Evolutionary conservation across 257 asterid species (phyloP), one percentile per base, ranked within the genome.

Genomic region (Jacaranda mimosifolia): DNA sequence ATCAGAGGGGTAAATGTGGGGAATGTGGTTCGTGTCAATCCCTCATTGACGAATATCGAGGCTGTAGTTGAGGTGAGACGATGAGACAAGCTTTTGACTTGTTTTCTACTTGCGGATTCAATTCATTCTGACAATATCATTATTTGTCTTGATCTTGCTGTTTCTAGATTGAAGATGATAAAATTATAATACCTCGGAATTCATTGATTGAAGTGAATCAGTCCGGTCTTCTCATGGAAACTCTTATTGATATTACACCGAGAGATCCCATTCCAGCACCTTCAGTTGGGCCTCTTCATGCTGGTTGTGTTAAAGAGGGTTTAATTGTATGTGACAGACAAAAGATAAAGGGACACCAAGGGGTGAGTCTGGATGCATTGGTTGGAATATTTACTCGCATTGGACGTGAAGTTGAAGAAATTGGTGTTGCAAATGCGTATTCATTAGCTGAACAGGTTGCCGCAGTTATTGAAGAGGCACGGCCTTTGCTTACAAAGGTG

Each of bases 161-260:
- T 79, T 81, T 81, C 70, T 76, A 93, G 99, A 89, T 96, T 85
- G 97, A 90, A 63, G 99, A 96, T 86, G 98, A 96, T 49, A 96
- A 91, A 69, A 60, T 90, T 67, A 87, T 90, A 63, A 90, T 96
- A 82, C 99, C 99, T 4, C 86, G 84, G 36, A 96, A 96, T 87
- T 91, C 98, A n/a, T 68, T 90, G 90, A 85, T 96, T 59, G 98
- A 96, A 87, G 99, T 96, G 78, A 96, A 96, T 78, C 99, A 96
- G 79, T 96, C 98, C 14, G 99, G 98, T 73, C 99, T 96, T 84
- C 97, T 93, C 79, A 96, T 96, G 98, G 99, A 96, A 83, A 96
- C 99, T 19, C 67, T 96, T 81, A 93, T 96, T 80, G 99, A 96
- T 67, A 93, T 96, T 68, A 93, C 98, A 49, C 99, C 98, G 7